These are phyloP conservation scores for Vigna nakashimae DNA, from an alignment of 306 rosid species.

Conservation along the genomic window DNA sequence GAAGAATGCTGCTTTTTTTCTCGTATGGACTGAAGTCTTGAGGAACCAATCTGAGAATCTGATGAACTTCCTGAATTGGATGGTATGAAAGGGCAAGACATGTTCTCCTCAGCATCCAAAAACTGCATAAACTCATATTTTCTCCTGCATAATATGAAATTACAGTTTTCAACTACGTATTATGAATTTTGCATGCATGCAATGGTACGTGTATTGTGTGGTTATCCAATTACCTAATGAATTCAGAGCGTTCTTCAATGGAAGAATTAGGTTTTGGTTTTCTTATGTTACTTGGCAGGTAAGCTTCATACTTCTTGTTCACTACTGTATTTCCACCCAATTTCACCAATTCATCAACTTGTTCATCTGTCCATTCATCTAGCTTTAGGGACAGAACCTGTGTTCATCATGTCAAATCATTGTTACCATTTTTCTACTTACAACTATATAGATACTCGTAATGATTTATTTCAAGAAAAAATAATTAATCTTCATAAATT, in stretches of 20 bases:
- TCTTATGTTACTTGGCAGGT: slow-evolving; percentile 54
- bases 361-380: slow-evolving; percentile 90
- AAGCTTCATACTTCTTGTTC: slow-evolving; percentile 82
- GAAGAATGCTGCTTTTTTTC: slow-evolving; percentile 53
- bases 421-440: not conserved
- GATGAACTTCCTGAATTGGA: slow-evolving; percentile 44
- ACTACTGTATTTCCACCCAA: slow-evolving; percentile 79
- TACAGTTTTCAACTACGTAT: not conserved
- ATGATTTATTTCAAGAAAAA: not conserved
- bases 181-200: not conserved
- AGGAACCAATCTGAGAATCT: slow-evolving; percentile 35
- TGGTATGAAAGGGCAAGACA: slow-evolving; percentile 63
- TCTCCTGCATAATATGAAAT: slow-evolving; percentile 65
- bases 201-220: not conserved
- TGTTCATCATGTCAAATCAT: slow-evolving; percentile 31
- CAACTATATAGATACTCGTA: no score
- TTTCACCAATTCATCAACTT: slow-evolving; percentile 70
- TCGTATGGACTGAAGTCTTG: slow-evolving; percentile 21
- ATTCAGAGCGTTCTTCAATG: slow-evolving; percentile 77
- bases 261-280: slow-evolving; percentile 81
- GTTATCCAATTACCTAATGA: slow-evolving; percentile 66
- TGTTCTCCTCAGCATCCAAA: slow-evolving; percentile 45
- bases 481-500: slow-evolving; percentile 31
- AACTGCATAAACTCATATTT: slow-evolving; percentile 83
- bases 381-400: slow-evolving; percentile 93